Evolutionary conservation across 805 yeast genomes (phyloP).

Genomic region (Candida ficus): DNA sequence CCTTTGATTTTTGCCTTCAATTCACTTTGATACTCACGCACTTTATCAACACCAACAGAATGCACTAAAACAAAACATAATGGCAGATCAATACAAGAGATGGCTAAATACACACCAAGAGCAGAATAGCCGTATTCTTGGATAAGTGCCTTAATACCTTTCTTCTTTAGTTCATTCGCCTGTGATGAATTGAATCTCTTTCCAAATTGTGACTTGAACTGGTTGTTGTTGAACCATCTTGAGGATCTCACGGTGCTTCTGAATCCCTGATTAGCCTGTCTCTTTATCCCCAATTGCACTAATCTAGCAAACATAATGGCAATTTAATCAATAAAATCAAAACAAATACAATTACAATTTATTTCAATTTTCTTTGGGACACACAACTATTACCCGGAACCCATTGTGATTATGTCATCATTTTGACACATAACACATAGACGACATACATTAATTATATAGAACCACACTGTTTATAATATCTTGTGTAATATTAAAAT

Average conservation of each 20-base stretch:
- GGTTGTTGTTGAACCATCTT: slow-evolving; percentile 7
- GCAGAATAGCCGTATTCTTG: slow-evolving; percentile 92
- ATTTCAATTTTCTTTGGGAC: no score
- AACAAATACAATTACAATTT: no score
- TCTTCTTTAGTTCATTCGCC: slow-evolving; percentile 9
- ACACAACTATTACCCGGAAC: no score
- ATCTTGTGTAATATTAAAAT: no score
- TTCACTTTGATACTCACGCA: slow-evolving; percentile 58
- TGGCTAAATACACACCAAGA: slow-evolving; percentile 71
- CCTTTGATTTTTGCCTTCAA: slow-evolving; percentile 38
- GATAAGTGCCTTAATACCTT: slow-evolving; percentile 53
- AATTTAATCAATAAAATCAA: no score
- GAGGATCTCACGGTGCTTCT: slow-evolving; percentile 5
- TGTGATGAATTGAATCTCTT: slow-evolving; percentile 7
- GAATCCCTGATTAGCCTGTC: not conserved
- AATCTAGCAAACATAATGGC: slow-evolving; percentile 2
- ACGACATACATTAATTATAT: no score
- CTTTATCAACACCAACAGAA: slow-evolving; percentile 78
- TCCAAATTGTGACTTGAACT: not conserved
- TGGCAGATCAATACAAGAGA: slow-evolving; percentile 78
- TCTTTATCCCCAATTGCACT: slow-evolving; percentile 5
- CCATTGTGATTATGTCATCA: no score
- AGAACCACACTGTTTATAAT: no score
- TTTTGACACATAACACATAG: no score
- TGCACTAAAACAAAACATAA: slow-evolving; percentile 79